Evolutionary conservation across 2,329 filamentous ascomycete species (phyloP).

Genomic region (Paramyrothecium roridum): DNA sequence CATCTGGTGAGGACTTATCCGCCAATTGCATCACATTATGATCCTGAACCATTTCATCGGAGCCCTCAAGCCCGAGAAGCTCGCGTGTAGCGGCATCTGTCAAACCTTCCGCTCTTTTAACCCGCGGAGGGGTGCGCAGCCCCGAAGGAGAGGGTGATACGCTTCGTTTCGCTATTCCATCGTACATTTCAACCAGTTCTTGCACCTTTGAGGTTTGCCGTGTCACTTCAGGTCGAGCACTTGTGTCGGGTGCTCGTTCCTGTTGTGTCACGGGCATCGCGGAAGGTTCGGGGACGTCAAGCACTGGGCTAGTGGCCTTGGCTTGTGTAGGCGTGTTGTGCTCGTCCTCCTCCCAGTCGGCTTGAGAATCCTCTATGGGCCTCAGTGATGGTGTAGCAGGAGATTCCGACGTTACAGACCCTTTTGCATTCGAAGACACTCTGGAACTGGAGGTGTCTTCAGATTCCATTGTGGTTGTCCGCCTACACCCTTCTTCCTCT

Average conservation of each 20-base stretch:
- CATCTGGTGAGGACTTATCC: background rate
- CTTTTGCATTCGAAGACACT: no score
- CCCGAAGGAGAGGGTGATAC: slow-evolving; percentile 2
- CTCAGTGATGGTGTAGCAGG: no score
- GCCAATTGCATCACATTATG: background rate
- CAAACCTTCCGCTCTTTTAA: background rate
- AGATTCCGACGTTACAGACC: no score
- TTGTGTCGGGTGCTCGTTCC: slow-evolving; percentile 10
- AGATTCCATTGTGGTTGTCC: slow-evolving; percentile 19
- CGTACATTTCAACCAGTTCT: slow-evolving; percentile 47
- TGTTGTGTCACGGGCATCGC: slow-evolving; percentile 8
- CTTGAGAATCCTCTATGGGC: no score
- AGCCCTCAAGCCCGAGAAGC: background rate
- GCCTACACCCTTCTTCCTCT: slow-evolving; percentile 8
- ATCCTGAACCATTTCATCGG: background rate
- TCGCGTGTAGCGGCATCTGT: background rate
- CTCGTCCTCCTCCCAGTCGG: slow-evolving; percentile 6
- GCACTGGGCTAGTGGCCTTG: background rate
- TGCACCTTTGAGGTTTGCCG: slow-evolving; percentile 43
- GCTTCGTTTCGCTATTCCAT: slow-evolving; percentile 35
- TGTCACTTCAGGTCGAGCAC: slow-evolving; percentile 6
- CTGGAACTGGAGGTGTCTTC: slow-evolving; percentile 20
- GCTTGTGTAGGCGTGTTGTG: slow-evolving; percentile 8
- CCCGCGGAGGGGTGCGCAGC: background rate
- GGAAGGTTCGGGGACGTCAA: background rate